Evolutionary conservation across 208 protist genomes (phyloP).

Genomic region (Leishmania major): DNA sequence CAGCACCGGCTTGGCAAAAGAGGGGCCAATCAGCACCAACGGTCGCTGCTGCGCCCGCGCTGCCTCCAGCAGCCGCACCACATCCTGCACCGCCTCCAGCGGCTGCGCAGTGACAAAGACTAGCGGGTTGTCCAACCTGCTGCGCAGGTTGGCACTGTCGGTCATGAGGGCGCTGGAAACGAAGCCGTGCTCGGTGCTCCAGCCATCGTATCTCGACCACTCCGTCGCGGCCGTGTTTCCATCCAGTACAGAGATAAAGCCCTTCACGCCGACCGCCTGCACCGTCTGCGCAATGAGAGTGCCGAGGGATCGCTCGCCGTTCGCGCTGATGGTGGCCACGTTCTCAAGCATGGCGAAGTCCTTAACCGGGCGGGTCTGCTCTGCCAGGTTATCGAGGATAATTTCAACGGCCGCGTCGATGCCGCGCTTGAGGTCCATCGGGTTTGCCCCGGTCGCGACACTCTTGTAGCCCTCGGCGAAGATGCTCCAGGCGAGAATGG

Average conservation of each 20-base stretch:
- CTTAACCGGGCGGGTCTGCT: constrained; percentile 95
- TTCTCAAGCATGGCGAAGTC: constrained; percentile 92
- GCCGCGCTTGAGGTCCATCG: constrained; percentile 99
- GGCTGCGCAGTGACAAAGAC: constrained; percentile 90
- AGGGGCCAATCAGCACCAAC: constrained; percentile 74
- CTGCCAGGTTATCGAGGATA: constrained; percentile 91
- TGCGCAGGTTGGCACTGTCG: constrained; percentile 86
- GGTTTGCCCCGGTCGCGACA: constrained; percentile 99
- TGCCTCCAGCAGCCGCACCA: constrained; percentile 75
- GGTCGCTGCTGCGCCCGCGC: constrained; percentile 51
- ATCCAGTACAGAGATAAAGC: constrained; percentile 99
- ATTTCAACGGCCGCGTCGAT: constrained; percentile 96
- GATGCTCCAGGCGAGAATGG: constrained; percentile 98
- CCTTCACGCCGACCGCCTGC: constrained; percentile 98
- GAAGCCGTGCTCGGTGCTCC: constrained; percentile 98
- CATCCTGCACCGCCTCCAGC: constrained; percentile 59
- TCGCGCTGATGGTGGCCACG: constrained; percentile 99
- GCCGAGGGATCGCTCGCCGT: constrained; percentile 98
- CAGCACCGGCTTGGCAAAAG: constrained; percentile 76
- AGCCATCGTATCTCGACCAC: constrained; percentile 97
- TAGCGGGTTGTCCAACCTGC: constrained; percentile 94
- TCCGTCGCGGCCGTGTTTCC: constrained; percentile 97
- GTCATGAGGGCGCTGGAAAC: constrained; percentile 99
- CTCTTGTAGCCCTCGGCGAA: constrained; percentile 98
- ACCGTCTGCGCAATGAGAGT: constrained; percentile 98